Evolutionary conservation across 192 early-diverging fungal genomes (phyloP), one percentile per base, ranked within the genome.

Genomic region (Geranomyces michiganensis): DNA sequence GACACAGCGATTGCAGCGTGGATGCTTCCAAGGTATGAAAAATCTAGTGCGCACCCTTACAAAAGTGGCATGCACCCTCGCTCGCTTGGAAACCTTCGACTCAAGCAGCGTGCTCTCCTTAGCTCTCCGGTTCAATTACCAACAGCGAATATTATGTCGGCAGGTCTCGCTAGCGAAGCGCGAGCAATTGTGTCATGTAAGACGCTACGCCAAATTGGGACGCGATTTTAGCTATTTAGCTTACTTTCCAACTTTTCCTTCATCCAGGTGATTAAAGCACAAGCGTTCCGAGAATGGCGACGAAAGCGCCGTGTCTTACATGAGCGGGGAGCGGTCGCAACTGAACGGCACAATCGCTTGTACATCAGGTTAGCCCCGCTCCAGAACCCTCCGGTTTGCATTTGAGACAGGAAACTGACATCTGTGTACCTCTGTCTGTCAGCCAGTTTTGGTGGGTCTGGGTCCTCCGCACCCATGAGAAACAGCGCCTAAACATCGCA

Each of bases 371-470:
- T 17, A 60, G 29, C 21, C 36, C 36, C 5, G 10, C 36, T 41
- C 5, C 10, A 7, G 10, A 10, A 3, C 36, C 36, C 36, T 41
- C 10, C 36, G 30, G 30, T 9, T 26, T 4, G 3, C 5, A 33
- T 7, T 26, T 53, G 51, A 53, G 46, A 47, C 10, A 53, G 24
- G 17, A 3, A 3, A 53, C 51, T 53, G 51, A 53, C 51, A 15
- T 24, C 24, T n/a, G 7, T 53, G 19, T 53, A 7, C 7, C 51
- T 58, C 27, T 19, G 17, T 17, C 7, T 6, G 15, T 19, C n/a
- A 64, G 62, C 21, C 32, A 64, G 44, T 31, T 64, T n/a, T 64
- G 43, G 32, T 64, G 62, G 62, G 44, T 64, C 33, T 64, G 62
- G 62, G 44, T 64, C 5, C 29, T 45, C 15, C 17, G 29, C 17